A percentile compares a stretch with the other conserved stretches of the same genome.
phyloP scores from a whole-genome alignment of 805 yeast species.

The Suhomyces kilbournensis region DNA sequence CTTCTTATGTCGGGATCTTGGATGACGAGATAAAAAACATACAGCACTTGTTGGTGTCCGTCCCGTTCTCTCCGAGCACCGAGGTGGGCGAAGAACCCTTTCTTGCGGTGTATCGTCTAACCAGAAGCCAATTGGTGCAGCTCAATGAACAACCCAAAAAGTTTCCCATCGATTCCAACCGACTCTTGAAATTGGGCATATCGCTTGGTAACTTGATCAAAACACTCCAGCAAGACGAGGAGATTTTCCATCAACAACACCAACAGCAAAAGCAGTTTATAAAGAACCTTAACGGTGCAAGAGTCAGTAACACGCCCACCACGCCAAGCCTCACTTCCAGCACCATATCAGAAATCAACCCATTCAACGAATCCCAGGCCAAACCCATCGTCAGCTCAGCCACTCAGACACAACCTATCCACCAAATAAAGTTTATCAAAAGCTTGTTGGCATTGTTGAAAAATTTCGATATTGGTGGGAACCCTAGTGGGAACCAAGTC shows the following conservation, averaged over 20 bases:
- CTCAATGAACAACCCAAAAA: conserved; percentile 21
- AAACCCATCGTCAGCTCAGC: conserved; percentile 7
- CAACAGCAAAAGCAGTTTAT: conserved; percentile 17
- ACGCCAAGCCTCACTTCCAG: not conserved
- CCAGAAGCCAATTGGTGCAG: conserved; percentile 17
- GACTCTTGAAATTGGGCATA: conserved; percentile 39
- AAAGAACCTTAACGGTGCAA: conserved; percentile 12
- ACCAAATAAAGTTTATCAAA: conserved; percentile 33
- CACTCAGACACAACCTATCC: conserved; percentile 19
- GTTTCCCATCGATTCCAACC: conserved; percentile 35
- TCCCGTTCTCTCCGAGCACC: conserved; percentile 30
- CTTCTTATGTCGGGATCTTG: conserved; percentile 13
- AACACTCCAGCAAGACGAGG: conserved; percentile 35
- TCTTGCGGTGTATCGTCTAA: conserved; percentile 31
- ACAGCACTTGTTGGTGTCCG: conserved; percentile 26
- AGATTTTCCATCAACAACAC: conserved; percentile 24
- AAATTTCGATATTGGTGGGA: conserved; percentile 38
- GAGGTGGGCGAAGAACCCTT: conserved; percentile 19
- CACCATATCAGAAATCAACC: conserved; percentile 5
- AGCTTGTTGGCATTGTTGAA: conserved; percentile 33
- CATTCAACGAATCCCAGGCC: conserved; percentile 8
- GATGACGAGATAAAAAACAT: conserved; percentile 26
- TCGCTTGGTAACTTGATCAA: conserved; percentile 41
- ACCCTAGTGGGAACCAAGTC: conserved; percentile 5
- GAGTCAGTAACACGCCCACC: not conserved